phyloP scores from a whole-genome alignment of 208 protist genomes.

The Tritrichomonas foetus region DNA sequence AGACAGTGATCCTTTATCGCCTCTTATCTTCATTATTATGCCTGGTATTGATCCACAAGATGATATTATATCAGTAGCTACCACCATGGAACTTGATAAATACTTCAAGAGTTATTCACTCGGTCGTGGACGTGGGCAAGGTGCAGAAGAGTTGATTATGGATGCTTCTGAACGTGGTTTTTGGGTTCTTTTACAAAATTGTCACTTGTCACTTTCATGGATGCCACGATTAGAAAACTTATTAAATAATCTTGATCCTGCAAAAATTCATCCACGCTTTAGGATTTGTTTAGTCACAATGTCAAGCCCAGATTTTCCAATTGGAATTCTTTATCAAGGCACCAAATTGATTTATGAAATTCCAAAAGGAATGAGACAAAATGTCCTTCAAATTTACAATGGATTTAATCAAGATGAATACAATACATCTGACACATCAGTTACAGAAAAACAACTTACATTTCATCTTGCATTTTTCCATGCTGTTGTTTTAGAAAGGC shows the following conservation, averaged over 20 bases:
- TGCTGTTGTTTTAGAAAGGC: slow-evolving; percentile 69
- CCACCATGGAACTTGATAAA: slow-evolving; percentile 61
- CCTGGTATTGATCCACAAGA: slow-evolving; percentile 85
- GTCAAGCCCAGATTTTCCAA: slow-evolving; percentile 85
- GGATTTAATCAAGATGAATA: background rate
- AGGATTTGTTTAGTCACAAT: slow-evolving; percentile 93
- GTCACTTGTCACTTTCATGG: slow-evolving; percentile 57
- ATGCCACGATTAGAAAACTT: slow-evolving; percentile 24
- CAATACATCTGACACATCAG: slow-evolving; percentile 49
- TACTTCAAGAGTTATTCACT: slow-evolving; percentile 75
- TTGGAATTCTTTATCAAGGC: slow-evolving; percentile 87
- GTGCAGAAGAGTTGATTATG: slow-evolving; percentile 78
- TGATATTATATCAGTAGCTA: slow-evolving; percentile 77
- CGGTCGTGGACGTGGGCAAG: slow-evolving; percentile 83
- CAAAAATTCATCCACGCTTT: slow-evolving; percentile 80
- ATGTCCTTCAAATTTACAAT: slow-evolving; percentile 80
- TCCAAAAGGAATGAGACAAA: slow-evolving; percentile 83
- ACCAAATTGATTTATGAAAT: slow-evolving; percentile 98
- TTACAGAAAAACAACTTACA: slow-evolving; percentile 74
- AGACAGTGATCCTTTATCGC: slow-evolving; percentile 56
- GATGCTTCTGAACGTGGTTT: slow-evolving; percentile 69
- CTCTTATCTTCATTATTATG: slow-evolving; percentile 92
- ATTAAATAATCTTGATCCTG: slow-evolving; percentile 26
- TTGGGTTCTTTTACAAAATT: slow-evolving; percentile 73
- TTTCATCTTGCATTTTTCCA: slow-evolving; percentile 94